Base-by-base conservation (phyloP, 441 rosid genomes). In the Pelargonium cotyledonis region DNA sequence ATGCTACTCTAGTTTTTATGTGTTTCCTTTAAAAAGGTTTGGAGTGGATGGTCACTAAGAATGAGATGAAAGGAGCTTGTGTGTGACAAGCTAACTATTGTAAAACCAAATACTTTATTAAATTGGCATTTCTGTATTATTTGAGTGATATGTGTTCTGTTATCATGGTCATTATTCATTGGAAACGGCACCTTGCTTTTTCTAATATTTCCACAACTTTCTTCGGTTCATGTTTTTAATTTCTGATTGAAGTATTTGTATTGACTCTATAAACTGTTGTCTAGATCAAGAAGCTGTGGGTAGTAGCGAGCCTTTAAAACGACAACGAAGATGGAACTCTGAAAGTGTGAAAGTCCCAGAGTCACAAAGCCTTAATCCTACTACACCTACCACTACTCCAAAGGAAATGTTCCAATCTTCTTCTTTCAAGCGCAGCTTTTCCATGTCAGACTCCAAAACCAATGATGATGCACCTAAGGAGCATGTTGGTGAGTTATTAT, bases 321-420 rank as follows among this genome's bases (percentile, higher is more conserved):
- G 95, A 79, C 97, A 91, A 68, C 86, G 97, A 35, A 82, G 85
- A 73, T 92, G 96, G 97, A 88, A 86, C 82, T 78, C 99, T 78
- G 91, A 87, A 64, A 80, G 75, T 73, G 57, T 84, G 10, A 88
- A 86, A 80, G 81, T 82, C 68, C 77, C 88, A 41, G 99, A 85
- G 72, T 82, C 73, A 41, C 96, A 80, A 66, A 80, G 77, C 70
- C 46, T 82, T 63, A 80, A 67, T 73, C 68, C 1, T 29, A 29
- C 62, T 53, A 60, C 83, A 61, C 77, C 96, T 65, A 66, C 85
- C 26, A 75, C 83, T 18, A 89, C 94, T 29, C 89, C 92, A 1
- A 87, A 83, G 79, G 84, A 76, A 0, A 51, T 73, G 12, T 63
- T 57, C 65, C 80, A 77, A 63, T 72, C 85, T 8, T 46, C 83